Conservation (phyloP, 2,329 filamentous ascomycete genomes). For the Cylindrodendrum hubeiense region DNA sequence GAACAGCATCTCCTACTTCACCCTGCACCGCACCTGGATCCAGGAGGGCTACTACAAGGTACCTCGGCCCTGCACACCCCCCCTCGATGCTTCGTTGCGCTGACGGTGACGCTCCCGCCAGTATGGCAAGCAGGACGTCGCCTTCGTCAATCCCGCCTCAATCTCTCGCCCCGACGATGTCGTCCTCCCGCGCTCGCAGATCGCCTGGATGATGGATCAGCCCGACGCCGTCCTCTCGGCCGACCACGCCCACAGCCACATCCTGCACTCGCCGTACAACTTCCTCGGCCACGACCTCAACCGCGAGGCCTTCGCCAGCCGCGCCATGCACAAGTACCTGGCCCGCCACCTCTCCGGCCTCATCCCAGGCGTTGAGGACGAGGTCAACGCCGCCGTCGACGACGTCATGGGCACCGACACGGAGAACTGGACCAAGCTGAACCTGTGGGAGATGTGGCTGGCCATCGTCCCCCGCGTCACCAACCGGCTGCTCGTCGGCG, state of each 20-base stretch:
- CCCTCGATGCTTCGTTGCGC: not conserved
- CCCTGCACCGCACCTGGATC: constrained; percentile 55
- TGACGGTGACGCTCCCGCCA: constrained; percentile 23
- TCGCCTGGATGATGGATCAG: constrained; percentile 60
- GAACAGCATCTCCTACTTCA: constrained; percentile 55
- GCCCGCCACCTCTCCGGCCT: constrained; percentile 54
- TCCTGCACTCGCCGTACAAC: constrained; percentile 55
- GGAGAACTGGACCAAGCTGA: constrained; percentile 53
- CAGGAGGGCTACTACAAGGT: constrained; percentile 58
- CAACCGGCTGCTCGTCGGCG: constrained; percentile 58
- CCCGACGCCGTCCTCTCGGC: constrained; percentile 59
- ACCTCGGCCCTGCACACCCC: not conserved
- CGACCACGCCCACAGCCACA: constrained; percentile 54
- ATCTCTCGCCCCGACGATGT: constrained; percentile 57
- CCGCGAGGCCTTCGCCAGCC: constrained; percentile 54
- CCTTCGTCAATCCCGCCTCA: constrained; percentile 58
- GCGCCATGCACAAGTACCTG: constrained; percentile 59
- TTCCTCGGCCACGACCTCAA: constrained; percentile 54
- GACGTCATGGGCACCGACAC: constrained; percentile 51
- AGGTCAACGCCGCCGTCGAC: constrained; percentile 52
- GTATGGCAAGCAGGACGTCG: constrained; percentile 56
- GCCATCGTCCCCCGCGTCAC: constrained; percentile 57
- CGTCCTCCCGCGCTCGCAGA: constrained; percentile 57
- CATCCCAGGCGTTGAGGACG: constrained; percentile 56
- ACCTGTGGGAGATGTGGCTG: constrained; percentile 60